These are phyloP conservation scores for Diaporthe sp. DNA, from an alignment of 2,329 filamentous ascomycete species.

Conservation along the genomic window DNA sequence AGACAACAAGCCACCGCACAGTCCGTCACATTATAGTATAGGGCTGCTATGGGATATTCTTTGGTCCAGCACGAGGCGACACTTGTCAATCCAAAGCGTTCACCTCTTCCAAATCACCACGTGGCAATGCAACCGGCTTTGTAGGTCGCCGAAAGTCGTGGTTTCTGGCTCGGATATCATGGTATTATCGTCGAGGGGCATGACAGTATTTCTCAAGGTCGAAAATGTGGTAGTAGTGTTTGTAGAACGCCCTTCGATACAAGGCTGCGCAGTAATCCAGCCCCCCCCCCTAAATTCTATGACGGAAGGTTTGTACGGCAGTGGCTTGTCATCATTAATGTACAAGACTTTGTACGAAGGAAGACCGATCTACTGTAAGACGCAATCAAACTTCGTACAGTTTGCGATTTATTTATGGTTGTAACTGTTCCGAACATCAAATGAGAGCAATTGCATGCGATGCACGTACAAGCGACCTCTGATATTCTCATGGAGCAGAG, in stretches of 20 bases:
- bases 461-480: not conserved
- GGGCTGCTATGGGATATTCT: not conserved
- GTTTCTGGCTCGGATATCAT: not conserved
- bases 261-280: not conserved
- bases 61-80: not conserved
- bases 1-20: not conserved
- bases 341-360: too few relatives aligned
- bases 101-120: not conserved
- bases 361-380: too few relatives aligned
- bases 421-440: not conserved
- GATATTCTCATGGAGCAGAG: not conserved
- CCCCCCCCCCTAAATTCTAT: not conserved
- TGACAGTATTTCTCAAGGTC: too few relatives aligned
- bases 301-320: not conserved
- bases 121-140: not conserved
- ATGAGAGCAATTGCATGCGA: too few relatives aligned
- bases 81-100: not conserved
- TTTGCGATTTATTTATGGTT: not conserved
- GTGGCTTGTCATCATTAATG: not conserved
- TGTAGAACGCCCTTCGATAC: not conserved
- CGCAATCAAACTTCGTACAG: not conserved
- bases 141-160: not conserved
- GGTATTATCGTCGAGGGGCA: not conserved
- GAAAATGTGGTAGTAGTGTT: too few relatives aligned
- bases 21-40: not conserved